Conservation (phyloP, 805 yeast genomes). For the Kodamaea leandrae region DNA sequence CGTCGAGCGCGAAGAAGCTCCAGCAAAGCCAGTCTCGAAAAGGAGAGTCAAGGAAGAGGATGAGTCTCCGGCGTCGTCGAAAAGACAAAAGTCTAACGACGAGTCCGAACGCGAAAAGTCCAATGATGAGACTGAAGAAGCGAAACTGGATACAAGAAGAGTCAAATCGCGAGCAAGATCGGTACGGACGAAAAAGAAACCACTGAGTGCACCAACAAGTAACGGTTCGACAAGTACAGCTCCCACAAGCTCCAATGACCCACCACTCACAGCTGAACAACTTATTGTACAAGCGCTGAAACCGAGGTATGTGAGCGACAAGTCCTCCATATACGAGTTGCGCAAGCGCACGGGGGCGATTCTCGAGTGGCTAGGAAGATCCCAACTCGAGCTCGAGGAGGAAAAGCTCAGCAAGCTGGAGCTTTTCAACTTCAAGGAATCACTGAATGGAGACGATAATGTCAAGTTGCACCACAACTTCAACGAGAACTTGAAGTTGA, state of each 20-base stretch:
- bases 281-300: constrained; percentile 69
- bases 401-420: constrained; percentile 62
- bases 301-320: constrained; percentile 79
- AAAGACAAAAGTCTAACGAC: constrained; percentile 5
- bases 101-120: constrained; percentile 11
- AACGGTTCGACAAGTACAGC: constrained; percentile 4
- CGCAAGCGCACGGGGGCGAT: constrained; percentile 85
- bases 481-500: constrained; percentile 56
- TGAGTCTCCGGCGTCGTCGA: constrained; percentile 1
- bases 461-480: constrained; percentile 41
- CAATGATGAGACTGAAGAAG: constrained; percentile 9
- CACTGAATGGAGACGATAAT: constrained; percentile 25
- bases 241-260: constrained; percentile 11
- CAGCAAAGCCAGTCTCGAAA: background rate
- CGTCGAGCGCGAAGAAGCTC: background rate
- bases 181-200: constrained; percentile 10
- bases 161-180: constrained; percentile 10
- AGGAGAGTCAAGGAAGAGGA: constrained; percentile 11
- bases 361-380: constrained; percentile 83
- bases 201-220: constrained; percentile 1
- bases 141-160: constrained; percentile 6
- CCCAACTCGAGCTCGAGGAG: constrained; percentile 76
- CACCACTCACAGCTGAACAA: constrained; percentile 34
- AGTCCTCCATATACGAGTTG: constrained; percentile 78
- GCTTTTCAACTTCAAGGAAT: constrained; percentile 45